These are phyloP conservation scores for Thraustochytrium sp. DNA, from an alignment of 352 stramenopile genomes.

Conservation along the genomic window DNA sequence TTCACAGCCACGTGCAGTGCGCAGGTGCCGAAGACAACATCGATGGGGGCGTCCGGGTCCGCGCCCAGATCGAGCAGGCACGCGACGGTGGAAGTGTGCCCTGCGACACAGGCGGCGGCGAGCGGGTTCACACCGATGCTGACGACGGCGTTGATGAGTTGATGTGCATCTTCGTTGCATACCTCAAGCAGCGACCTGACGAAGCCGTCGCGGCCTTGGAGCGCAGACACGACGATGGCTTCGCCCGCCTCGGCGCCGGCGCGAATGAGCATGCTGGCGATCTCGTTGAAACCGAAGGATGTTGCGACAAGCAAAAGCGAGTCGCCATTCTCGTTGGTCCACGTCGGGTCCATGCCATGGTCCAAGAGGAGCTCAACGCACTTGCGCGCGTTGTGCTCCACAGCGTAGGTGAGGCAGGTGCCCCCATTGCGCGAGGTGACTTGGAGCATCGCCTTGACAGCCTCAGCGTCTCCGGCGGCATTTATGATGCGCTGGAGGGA, in stretches of 20 bases:
- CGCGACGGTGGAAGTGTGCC: not conserved
- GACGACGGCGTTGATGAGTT: not conserved
- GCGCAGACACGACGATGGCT: not conserved
- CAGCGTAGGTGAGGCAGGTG: conserved; percentile 1
- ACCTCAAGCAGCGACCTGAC: not conserved
- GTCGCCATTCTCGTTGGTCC: not conserved
- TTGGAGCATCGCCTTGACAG: too few relatives aligned
- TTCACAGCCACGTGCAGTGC: not conserved
- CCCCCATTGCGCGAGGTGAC: not conserved
- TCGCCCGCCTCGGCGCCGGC: not conserved
- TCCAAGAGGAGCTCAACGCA: not conserved
- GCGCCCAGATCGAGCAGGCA: not conserved
- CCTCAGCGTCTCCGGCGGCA: too few relatives aligned
- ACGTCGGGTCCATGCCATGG: not conserved
- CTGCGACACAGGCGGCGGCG: not conserved
- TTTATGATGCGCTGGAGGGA: too few relatives aligned
- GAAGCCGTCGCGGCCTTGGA: conserved; percentile 5
- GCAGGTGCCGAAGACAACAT: not conserved
- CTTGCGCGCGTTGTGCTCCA: not conserved
- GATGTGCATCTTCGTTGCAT: not conserved
- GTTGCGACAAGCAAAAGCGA: not conserved
- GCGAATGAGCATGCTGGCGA: not conserved
- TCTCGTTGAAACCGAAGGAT: not conserved
- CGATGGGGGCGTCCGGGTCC: not conserved
- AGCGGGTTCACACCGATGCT: not conserved